Evolutionary conservation across 2,329 filamentous ascomycete species (phyloP), one percentile per base, ranked within the genome.

Genomic region (Aspergillus fumigatus): DNA sequence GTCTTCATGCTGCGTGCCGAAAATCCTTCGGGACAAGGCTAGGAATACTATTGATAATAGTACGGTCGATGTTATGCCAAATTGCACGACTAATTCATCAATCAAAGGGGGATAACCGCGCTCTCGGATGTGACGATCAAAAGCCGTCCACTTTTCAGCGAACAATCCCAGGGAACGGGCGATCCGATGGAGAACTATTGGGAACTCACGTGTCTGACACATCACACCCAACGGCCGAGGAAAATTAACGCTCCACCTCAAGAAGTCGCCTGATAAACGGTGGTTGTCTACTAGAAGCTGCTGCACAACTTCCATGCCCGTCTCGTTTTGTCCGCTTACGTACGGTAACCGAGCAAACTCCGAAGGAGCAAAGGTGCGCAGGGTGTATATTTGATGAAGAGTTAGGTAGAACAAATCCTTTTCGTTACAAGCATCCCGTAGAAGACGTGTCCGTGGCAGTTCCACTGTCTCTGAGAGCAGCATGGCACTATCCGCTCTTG

Each of bases 361-460:
- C 1, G 61, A 52, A 0, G 69, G 73, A 19, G 75, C 67, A 3
- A 73, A 55, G 3, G 78, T 79, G 79, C 82, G 84, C 21, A 81
- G 65, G 65, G 85, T 88, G 68, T 84, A 86, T 1, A 88, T 57
- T 65, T 89, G 87, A 66, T 89, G 87, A 11, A 89, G 67, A 5
- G 80, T 76, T 51, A 91, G 63, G 66, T 87, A 92, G 65, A 88
- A 84, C 49, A 76, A 59, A 67, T 92, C 89, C 4, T 79, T 70
- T 0, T 67, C 63, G 1, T 59, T 47, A 60, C 84, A 87, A 1
- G 88, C 88, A 25, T 83, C 75, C 26, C 61, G 65, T 11, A 92
- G 73, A 7, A 88, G 76, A n/a, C 68, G 61, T 35, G 84, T 75
- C 29, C 88, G 79, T 17, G 68, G 65, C 9, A 25, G 74, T 74